phyloP scores from a whole-genome alignment of 805 yeast species.

The Candida taoyuanica region DNA sequence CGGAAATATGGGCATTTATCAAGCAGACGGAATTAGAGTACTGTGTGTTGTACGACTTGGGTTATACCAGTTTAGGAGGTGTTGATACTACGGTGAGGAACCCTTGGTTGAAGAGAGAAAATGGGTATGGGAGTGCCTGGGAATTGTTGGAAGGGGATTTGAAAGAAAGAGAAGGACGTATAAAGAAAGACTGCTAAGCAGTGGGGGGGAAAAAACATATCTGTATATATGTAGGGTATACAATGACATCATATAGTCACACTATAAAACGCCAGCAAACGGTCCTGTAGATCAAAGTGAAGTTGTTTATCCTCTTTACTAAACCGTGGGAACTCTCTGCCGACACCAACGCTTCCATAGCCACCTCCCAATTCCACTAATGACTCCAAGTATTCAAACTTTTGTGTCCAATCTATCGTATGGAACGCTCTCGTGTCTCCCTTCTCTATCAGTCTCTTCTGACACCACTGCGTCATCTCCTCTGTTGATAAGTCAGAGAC shows the following conservation, averaged over 20 bases:
- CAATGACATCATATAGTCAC: conserved; percentile 2
- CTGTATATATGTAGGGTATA: background rate
- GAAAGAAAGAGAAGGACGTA: conserved; percentile 49
- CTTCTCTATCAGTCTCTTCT: conserved; percentile 23
- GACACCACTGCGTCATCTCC: conserved; percentile 31
- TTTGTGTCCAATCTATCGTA: conserved; percentile 33
- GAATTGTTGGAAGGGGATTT: conserved; percentile 56
- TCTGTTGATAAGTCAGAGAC: conserved; percentile 27
- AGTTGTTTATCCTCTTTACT: conserved; percentile 28
- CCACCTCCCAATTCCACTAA: conserved; percentile 30
- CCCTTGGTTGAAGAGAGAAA: conserved; percentile 42
- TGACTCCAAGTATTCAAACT: conserved; percentile 26
- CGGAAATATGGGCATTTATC: conserved; percentile 82
- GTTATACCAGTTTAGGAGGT: conserved; percentile 91
- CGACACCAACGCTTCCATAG: conserved; percentile 12
- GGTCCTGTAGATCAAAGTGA: conserved; percentile 10
- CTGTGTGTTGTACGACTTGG: conserved; percentile 72
- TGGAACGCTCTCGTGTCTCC: conserved; percentile 32
- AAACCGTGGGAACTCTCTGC: conserved; percentile 24
- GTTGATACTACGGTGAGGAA: conserved; percentile 64
- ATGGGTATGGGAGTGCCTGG: conserved; percentile 48
- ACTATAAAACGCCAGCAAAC: conserved; percentile 18
- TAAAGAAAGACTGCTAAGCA: background rate
- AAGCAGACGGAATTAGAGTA: conserved; percentile 54
- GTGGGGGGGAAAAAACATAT: too few relatives aligned